Percentiles rank a stretch among this genome's conserved stretches.
These are phyloP conservation scores for Dimocarpus longan DNA, from an alignment of 345 rosid species.

Conservation along the genomic window DNA sequence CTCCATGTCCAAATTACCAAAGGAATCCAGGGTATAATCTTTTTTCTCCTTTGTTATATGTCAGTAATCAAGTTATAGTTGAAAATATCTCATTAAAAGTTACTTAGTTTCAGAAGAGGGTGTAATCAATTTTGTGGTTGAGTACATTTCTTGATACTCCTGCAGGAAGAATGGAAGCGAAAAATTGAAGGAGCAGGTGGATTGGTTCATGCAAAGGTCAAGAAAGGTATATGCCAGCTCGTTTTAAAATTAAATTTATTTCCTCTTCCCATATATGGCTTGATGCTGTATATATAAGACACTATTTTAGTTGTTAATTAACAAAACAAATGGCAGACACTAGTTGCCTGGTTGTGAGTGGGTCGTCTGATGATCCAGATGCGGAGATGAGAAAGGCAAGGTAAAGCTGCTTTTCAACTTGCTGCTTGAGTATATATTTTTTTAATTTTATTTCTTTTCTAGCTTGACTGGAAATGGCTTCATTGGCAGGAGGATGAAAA, in stretches of 20 bases:
- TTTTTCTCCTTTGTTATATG: slow-evolving; percentile 5
- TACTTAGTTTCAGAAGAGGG: neutral
- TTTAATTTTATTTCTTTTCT: slow-evolving; percentile 17
- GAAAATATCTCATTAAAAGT: slow-evolving; percentile 2
- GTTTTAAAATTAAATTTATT: slow-evolving; percentile 11
- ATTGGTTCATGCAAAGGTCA: slow-evolving; percentile 64
- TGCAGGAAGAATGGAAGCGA: slow-evolving; percentile 83
- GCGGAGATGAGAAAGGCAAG: slow-evolving; percentile 82
- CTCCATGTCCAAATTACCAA: slow-evolving; percentile 61
- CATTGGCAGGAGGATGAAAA: slow-evolving; percentile 79
- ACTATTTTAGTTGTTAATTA: slow-evolving; percentile 10
- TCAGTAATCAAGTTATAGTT: neutral
- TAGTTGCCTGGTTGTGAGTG: slow-evolving; percentile 79
- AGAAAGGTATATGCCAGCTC: slow-evolving; percentile 56
- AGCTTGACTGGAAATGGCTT: slow-evolving; percentile 21
- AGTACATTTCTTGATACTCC: slow-evolving; percentile 30
- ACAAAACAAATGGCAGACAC: slow-evolving; percentile 60
- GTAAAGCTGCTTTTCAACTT: slow-evolving; percentile 42
- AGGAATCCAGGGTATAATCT: slow-evolving; percentile 58
- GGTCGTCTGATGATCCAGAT: slow-evolving; percentile 46
- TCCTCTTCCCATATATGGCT: neutral
- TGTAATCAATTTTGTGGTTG: neutral
- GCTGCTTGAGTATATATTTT: slow-evolving; percentile 9
- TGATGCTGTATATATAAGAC: slow-evolving; percentile 1
- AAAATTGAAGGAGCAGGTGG: slow-evolving; percentile 82